Percentiles rank a stretch among this genome's conserved stretches.
Conservation (phyloP, 768 basidiomycete species). For the Hydnum rufescens region DNA sequence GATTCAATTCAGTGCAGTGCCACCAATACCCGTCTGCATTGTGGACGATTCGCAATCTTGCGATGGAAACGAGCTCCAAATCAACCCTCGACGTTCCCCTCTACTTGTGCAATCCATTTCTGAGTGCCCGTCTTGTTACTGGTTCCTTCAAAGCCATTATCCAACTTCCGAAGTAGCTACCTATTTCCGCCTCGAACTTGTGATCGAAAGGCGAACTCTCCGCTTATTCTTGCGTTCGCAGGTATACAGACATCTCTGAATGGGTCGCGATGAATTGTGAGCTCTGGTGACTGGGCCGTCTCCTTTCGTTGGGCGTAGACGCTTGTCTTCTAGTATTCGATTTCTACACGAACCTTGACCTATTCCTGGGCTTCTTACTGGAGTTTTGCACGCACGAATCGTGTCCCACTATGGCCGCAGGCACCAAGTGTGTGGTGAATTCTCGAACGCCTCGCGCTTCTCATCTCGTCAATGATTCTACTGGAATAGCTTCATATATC, state of each 20-base stretch:
- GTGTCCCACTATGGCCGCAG: constrained; percentile 30
- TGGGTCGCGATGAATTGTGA: constrained; percentile 30
- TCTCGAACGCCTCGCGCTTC: neutral
- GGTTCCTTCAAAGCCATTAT: constrained; percentile 25
- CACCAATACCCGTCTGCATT: too few species aligned
- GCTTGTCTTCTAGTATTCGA: constrained; percentile 22
- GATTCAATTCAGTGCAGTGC: too few species aligned
- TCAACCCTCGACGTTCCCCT: too few species aligned
- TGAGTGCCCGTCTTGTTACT: constrained; percentile 22
- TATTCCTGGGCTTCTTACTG: constrained; percentile 26
- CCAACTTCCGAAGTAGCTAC: constrained; percentile 20
- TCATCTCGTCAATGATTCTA: neutral
- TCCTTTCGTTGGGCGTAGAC: neutral
- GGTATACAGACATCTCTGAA: constrained; percentile 29
- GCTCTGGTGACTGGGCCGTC: constrained; percentile 6
- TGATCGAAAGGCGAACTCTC: too few species aligned
- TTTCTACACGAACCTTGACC: constrained; percentile 30
- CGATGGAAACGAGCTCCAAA: neutral
- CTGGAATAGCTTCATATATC: constrained; percentile 26
- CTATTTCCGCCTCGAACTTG: too few species aligned
- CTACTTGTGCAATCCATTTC: constrained; percentile 23
- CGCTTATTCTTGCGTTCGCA: too few species aligned
- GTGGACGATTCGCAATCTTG: too few species aligned
- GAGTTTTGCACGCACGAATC: constrained; percentile 27
- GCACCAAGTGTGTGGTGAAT: constrained; percentile 20